Conservation (phyloP, 371 early-diverging fungal species). For the Sanchytrium tribonematis region DNA sequence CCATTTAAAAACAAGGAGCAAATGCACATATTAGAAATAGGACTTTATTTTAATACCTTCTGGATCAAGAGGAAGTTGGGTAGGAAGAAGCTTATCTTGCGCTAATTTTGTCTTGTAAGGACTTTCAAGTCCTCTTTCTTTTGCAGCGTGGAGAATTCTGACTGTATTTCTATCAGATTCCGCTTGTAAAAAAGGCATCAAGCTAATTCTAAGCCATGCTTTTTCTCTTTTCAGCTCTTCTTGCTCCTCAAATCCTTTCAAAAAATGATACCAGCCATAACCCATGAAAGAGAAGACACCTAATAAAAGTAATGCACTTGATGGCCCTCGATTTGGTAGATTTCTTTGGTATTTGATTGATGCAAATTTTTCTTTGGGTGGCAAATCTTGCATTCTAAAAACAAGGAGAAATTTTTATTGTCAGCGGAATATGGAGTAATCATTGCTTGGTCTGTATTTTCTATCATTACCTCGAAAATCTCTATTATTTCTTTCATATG, state of each 20-base stretch:
- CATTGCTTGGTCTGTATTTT: too few species aligned
- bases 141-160: constrained; percentile 43
- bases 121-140: constrained; percentile 39
- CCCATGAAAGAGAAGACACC: constrained; percentile 23
- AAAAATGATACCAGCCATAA: constrained; percentile 31
- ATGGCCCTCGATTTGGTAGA: constrained; percentile 60
- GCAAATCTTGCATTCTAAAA: constrained; percentile 6
- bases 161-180: constrained; percentile 73
- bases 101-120: not conserved
- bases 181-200: constrained; percentile 63
- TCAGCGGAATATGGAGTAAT: too few species aligned
- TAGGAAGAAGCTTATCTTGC: not conserved
- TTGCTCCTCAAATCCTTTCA: constrained; percentile 37
- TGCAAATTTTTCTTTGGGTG: constrained; percentile 4
- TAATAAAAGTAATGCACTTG: constrained; percentile 28
- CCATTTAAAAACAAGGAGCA: too few species aligned
- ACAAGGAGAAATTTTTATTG: too few species aligned
- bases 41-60: not conserved
- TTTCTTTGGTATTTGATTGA: constrained; percentile 51
- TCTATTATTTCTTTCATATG: too few species aligned
- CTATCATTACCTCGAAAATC: too few species aligned
- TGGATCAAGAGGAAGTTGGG: not conserved
- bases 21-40: too few species aligned
- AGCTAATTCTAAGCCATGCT: constrained; percentile 65
- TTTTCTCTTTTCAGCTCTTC: constrained; percentile 78